These are phyloP conservation scores for Acacia melanoxylon DNA, from an alignment of 306 rosid genomes.

Conservation along the genomic window DNA sequence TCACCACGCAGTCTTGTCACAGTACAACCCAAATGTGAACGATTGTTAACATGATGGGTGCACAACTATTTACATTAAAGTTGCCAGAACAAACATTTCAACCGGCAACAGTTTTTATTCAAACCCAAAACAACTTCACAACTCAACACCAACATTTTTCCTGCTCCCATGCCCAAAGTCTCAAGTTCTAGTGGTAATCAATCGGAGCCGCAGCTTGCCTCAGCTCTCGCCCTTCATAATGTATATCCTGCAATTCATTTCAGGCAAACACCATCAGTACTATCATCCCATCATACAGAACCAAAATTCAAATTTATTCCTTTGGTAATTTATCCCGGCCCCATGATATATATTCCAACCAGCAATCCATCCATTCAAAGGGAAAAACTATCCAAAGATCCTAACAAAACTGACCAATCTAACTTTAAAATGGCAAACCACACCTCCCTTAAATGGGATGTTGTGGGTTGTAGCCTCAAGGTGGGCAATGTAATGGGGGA, in stretches of 20 bases:
- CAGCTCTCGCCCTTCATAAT: constrained; percentile 63
- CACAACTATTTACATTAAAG: constrained; percentile 20
- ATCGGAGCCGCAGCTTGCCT: constrained; percentile 37
- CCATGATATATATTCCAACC: neutral
- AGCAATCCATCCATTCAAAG: neutral
- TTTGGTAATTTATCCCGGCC: no score
- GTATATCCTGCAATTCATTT: constrained; percentile 63
- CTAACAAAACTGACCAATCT: neutral
- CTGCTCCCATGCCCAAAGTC: neutral
- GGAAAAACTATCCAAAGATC: neutral
- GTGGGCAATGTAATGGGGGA: no score
- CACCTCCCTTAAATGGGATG: no score
- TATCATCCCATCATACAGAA: neutral
- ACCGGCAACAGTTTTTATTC: neutral
- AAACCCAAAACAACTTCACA: neutral
- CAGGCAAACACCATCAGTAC: constrained; percentile 21
- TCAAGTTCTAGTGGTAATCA: neutral
- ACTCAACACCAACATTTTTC: neutral
- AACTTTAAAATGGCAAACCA: no score
- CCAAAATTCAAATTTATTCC: neutral
- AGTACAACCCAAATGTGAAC: neutral
- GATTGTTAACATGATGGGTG: neutral
- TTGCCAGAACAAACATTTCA: neutral
- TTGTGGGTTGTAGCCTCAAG: no score
- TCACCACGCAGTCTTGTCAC: neutral